These are phyloP conservation scores for Erythrophleum fordii DNA, from an alignment of 306 rosid species.

Conservation along the genomic window DNA sequence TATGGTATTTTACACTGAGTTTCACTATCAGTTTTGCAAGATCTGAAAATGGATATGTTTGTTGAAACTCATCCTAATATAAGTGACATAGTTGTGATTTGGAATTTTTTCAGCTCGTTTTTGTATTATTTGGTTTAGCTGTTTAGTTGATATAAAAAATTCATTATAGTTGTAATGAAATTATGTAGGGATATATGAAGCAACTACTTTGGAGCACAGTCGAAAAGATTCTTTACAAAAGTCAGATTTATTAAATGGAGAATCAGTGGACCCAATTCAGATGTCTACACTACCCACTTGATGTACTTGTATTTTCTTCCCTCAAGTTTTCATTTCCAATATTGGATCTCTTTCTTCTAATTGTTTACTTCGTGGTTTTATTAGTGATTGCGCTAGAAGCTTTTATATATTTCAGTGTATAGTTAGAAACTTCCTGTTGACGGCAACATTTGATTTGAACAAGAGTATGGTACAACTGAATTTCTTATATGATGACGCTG, in stretches of 20 bases:
- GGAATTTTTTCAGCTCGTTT: not conserved
- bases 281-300: conserved; percentile 91
- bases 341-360: conserved; percentile 17
- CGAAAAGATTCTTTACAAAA: conserved; percentile 68
- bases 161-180: conserved; percentile 30
- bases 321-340: conserved; percentile 12
- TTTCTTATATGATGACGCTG: not conserved
- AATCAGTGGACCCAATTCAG: conserved; percentile 63
- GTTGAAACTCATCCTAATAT: not conserved
- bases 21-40: not conserved
- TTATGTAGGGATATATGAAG: conserved; percentile 32
- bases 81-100: not conserved
- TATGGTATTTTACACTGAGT: not conserved
- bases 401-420: conserved; percentile 14
- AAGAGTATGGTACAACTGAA: not conserved
- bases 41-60: not conserved
- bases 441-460: not conserved
- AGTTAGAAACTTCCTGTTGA: not conserved
- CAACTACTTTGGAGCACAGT: conserved; percentile 82
- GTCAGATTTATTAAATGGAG: conserved; percentile 58
- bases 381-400: not conserved
- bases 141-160: conserved; percentile 19
- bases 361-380: conserved; percentile 13
- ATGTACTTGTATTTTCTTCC: conserved; percentile 51
- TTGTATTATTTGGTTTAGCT: not conserved